phyloP scores from a whole-genome alignment of 2,329 filamentous ascomycete genomes.

The Talaromyces albobiverticillius region DNA sequence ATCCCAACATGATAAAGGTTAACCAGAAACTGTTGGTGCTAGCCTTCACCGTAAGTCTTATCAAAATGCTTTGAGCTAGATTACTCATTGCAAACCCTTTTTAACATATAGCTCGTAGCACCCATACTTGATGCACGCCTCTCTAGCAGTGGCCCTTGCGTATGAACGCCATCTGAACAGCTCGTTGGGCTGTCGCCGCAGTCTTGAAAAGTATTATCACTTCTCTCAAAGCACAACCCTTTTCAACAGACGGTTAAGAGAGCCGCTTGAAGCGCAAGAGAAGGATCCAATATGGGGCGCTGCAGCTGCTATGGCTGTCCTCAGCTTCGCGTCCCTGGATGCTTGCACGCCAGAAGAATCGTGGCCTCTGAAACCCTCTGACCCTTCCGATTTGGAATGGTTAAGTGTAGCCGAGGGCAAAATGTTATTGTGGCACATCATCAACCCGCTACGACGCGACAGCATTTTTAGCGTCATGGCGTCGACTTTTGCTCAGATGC shows the following conservation, averaged over 20 bases:
- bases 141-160: conserved; percentile 41
- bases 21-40: conserved; percentile 39
- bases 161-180: conserved; percentile 26
- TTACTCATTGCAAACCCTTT: no score
- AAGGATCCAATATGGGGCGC: conserved; percentile 50
- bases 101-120: conserved; percentile 23
- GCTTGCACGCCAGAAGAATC: conserved; percentile 41
- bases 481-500: conserved; percentile 35
- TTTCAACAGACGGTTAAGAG: conserved; percentile 36
- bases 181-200: conserved; percentile 22
- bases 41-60: conserved; percentile 37
- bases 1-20: conserved; percentile 36
- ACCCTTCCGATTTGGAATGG: conserved; percentile 55
- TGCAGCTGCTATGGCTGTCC: conserved; percentile 41
- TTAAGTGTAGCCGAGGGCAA: conserved; percentile 57
- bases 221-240: conserved; percentile 42
- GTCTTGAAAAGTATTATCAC: conserved; percentile 44
- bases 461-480: conserved; percentile 44
- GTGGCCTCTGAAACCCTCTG: conserved; percentile 54
- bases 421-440: conserved; percentile 51
- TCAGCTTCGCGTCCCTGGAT: conserved; percentile 42
- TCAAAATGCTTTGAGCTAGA: no score
- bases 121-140: conserved; percentile 49
- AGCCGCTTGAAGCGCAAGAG: conserved; percentile 33
- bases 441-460: conserved; percentile 48